phyloP scores from a whole-genome alignment of 495 filamentous ascomycete genomes.

The Neurospora sp. region DNA sequence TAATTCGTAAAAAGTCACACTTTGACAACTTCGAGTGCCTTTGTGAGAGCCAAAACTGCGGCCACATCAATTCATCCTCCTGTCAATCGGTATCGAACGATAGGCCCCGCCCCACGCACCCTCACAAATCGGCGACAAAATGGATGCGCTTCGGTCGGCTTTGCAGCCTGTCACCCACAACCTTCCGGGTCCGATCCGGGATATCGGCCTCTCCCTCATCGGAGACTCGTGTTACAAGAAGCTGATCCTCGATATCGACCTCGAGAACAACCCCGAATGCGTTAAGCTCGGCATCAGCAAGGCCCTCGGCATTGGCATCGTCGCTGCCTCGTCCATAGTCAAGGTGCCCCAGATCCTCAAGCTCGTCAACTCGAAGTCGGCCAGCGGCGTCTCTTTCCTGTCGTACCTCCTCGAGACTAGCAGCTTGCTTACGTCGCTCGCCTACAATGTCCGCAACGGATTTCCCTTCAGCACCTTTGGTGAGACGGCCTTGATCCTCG shows the following conservation, averaged over 20 bases:
- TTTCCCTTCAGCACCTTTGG: slow-evolving; percentile 96
- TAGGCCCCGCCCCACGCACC: not conserved
- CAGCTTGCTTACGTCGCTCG: slow-evolving; percentile 72
- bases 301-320: slow-evolving; percentile 83
- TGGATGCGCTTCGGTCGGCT: slow-evolving; percentile 50
- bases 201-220: slow-evolving; percentile 68
- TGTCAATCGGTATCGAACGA: not conserved
- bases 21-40: not conserved
- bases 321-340: slow-evolving; percentile 76
- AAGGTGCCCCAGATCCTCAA: slow-evolving; percentile 96
- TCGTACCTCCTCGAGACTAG: slow-evolving; percentile 85
- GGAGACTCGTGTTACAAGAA: slow-evolving; percentile 74
- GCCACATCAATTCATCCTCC: not conserved
- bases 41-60: not conserved
- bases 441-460: slow-evolving; percentile 79
- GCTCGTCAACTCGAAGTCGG: slow-evolving; percentile 66
- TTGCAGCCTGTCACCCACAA: slow-evolving; percentile 70
- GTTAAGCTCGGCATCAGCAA: slow-evolving; percentile 83
- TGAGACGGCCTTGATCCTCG: slow-evolving; percentile 81
- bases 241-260: slow-evolving; percentile 71
- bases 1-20: not conserved
- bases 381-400: slow-evolving; percentile 76
- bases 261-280: slow-evolving; percentile 54
- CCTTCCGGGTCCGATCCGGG: slow-evolving; percentile 66
- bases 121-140: slow-evolving; percentile 11